Conservation (phyloP, 2,329 filamentous ascomycete species). For the Ramularia endophylla region DNA sequence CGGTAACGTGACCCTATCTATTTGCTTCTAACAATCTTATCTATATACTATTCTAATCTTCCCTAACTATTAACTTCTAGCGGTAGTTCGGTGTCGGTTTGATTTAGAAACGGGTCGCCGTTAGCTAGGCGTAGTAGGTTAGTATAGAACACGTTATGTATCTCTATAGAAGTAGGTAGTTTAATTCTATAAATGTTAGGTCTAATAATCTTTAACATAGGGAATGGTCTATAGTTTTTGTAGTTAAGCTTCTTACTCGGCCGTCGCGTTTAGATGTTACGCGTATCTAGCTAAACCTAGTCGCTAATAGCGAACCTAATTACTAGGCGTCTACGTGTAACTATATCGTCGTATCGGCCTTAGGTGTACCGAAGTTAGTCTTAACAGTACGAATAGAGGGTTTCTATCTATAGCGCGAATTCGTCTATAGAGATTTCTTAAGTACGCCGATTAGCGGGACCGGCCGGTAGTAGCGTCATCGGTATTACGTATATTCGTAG, state of each 20-base stretch:
- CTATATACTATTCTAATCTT: background rate
- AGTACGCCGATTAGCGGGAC: no score
- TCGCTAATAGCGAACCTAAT: background rate
- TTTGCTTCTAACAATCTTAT: background rate
- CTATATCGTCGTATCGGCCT: background rate
- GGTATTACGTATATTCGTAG: background rate
- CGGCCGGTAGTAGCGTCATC: background rate
- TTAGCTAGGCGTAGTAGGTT: background rate
- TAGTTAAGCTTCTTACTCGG: no score
- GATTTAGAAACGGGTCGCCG: background rate
- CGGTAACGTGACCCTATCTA: background rate
- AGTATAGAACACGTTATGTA: constrained; percentile 2
- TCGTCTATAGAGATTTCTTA: no score
- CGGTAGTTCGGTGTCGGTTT: background rate
- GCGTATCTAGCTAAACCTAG: background rate
- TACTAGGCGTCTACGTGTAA: background rate
- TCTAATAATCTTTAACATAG: no score
- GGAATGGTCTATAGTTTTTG: no score
- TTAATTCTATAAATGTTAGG: no score
- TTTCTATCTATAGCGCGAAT: no score
- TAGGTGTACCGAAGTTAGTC: no score
- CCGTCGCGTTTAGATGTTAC: no score
- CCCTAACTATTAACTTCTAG: background rate
- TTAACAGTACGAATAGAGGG: no score
- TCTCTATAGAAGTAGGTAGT: no score